Evolutionary conservation across 345 rosid species (phyloP), one percentile per base, ranked within the genome.

Genomic region (Eucalyptus pumila): DNA sequence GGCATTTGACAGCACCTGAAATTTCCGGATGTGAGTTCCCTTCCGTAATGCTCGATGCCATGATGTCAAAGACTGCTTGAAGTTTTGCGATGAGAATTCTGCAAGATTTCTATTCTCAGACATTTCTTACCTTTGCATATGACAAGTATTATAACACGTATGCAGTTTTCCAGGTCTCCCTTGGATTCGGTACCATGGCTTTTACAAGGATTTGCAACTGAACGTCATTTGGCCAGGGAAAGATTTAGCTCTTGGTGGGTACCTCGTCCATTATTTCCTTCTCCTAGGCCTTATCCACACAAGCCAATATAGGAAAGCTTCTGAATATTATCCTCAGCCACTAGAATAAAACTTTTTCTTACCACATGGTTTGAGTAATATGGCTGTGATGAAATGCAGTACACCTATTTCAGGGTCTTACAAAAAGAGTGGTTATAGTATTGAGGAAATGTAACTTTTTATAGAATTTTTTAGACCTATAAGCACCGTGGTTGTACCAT

Each of bases 131-230:
- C 52, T 44, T 49, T 34, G 17, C 44, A 69, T 19, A 23, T 42
- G 80, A 60, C 40, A 60, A 44, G n/a, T 34, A 37, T 24, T 72
- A 37, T 5, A 72, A 72, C 27, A 37, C 9, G 54, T 48, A 56
- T 91, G 92, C 92, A 97, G 99, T 92, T 96, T 95, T 88, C 98
- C 98, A 90, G 99, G 95, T 80, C 94, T 95, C 85, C 93, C 99
- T 47, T 97, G 99, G 99, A 72, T 97, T 87, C 91, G 96, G 88
- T 97, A 96, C 91, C 93, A 91, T 88, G 98, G 99, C 85, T 47
- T 44, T 69, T 96, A 95, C 93, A 96, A 94, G 88, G 95, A 95
- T 87, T 93, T 96, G 87, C 67, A 87, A 37, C 88, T 97, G 52
- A 94, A 94, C 91, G 89, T 97, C 80, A 93, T 95, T 26, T 94